phyloP scores from a whole-genome alignment of 192 early-diverging fungal genomes.

The Podila epigama region DNA sequence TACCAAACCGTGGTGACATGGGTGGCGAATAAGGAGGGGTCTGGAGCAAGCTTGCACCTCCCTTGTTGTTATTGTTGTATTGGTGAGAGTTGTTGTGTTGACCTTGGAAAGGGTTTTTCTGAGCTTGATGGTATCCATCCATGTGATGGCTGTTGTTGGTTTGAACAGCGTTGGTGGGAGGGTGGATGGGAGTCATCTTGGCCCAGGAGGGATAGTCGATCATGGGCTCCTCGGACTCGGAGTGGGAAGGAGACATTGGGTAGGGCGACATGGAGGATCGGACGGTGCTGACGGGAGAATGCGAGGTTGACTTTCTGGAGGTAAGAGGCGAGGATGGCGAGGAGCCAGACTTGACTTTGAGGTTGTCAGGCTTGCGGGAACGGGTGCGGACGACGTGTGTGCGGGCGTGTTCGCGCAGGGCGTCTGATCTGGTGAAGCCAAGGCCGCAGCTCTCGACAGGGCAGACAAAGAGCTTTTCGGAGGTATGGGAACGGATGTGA shows the following conservation, averaged over 20 bases:
- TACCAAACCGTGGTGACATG: slow-evolving; percentile 42
- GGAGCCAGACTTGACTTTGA: slow-evolving; percentile 12
- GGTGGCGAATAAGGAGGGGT: slow-evolving; percentile 48
- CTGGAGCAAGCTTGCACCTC: slow-evolving; percentile 24
- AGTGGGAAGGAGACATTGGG: slow-evolving; percentile 34
- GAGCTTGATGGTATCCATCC: too few species aligned
- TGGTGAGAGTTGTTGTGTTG: not conserved
- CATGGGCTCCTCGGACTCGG: slow-evolving; percentile 34
- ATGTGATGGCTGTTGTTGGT: slow-evolving; percentile 11
- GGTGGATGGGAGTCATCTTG: slow-evolving; percentile 44
- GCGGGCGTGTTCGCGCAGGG: slow-evolving; percentile 77
- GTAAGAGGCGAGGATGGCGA: too few species aligned
- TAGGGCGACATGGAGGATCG: slow-evolving; percentile 45
- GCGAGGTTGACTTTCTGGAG: slow-evolving; percentile 8
- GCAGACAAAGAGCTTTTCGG: slow-evolving; percentile 48
- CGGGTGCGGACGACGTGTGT: slow-evolving; percentile 68
- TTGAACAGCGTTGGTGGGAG: slow-evolving; percentile 18
- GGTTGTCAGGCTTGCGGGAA: slow-evolving; percentile 24
- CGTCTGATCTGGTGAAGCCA: slow-evolving; percentile 80
- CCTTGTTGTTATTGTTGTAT: not conserved
- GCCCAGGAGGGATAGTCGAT: slow-evolving; percentile 38
- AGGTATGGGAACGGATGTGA: slow-evolving; percentile 57
- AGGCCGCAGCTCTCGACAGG: slow-evolving; percentile 65
- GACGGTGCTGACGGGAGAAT: slow-evolving; percentile 30
- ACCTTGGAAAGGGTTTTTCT: too few species aligned